Evolutionary conservation across 805 yeast species (phyloP).

Genomic region (Teunomyces funiuensis): DNA sequence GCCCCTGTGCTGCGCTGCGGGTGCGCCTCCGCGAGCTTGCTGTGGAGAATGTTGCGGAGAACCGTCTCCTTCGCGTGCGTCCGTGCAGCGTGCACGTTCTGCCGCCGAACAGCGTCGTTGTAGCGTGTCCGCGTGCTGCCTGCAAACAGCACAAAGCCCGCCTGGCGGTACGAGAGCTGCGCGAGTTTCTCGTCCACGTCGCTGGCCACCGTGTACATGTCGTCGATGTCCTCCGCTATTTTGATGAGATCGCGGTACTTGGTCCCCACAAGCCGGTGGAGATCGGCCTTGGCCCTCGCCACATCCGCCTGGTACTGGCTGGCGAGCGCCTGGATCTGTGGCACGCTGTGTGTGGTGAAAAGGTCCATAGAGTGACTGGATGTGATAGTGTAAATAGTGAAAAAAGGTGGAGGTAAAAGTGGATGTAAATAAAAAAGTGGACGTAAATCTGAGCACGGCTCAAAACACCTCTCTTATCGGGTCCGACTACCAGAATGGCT

Average conservation of each 20-base stretch:
- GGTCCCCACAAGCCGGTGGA: conserved; percentile 38
- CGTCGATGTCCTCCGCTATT: conserved; percentile 43
- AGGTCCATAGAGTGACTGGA: conserved; percentile 24
- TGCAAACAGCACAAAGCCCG: conserved; percentile 29
- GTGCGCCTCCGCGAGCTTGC: conserved; percentile 13
- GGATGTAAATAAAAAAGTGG: conserved; percentile 4
- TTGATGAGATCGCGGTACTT: conserved; percentile 44
- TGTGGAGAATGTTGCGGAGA: conserved; percentile 30
- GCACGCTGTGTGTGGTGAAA: conserved; percentile 30
- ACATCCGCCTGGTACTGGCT: conserved; percentile 27
- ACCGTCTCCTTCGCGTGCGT: conserved; percentile 21
- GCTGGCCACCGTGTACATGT: conserved; percentile 25
- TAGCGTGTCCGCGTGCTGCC: conserved; percentile 19
- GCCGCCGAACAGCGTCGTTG: conserved; percentile 18
- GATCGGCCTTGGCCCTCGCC: conserved; percentile 28
- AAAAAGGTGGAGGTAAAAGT: too few relatives aligned
- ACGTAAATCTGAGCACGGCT: conserved; percentile 5
- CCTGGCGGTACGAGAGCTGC: conserved; percentile 30
- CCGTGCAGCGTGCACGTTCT: conserved; percentile 19
- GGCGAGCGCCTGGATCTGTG: conserved; percentile 28
- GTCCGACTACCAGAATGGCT: too few relatives aligned
- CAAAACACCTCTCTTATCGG: neutral
- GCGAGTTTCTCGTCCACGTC: conserved; percentile 25
- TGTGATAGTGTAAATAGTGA: too few relatives aligned
- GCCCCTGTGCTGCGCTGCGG: conserved; percentile 25